Evolutionary conservation across 495 filamentous ascomycete species (phyloP).

Genomic region (Emericellopsis terricola): DNA sequence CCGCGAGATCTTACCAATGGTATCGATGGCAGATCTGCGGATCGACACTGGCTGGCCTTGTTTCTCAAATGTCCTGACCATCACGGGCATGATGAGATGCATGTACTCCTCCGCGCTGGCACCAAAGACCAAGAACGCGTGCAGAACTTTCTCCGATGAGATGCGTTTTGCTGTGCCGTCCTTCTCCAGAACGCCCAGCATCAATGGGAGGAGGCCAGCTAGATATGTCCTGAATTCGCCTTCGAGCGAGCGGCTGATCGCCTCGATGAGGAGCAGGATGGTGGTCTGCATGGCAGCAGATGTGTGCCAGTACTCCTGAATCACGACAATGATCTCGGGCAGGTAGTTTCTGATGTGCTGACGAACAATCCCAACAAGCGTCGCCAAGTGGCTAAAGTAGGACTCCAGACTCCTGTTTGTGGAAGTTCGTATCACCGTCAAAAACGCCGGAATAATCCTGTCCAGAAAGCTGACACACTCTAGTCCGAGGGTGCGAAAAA

Average conservation of each 20-base stretch:
- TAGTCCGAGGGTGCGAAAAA: conserved; percentile 85
- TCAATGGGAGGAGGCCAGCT: conserved; percentile 68
- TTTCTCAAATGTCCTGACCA: conserved; percentile 82
- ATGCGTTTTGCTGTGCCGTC: conserved; percentile 53
- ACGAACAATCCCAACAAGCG: conserved; percentile 83
- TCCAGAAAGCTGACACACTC: conserved; percentile 90
- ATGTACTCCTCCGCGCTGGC: conserved; percentile 94
- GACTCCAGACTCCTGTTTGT: conserved; percentile 60
- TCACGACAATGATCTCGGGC: conserved; percentile 61
- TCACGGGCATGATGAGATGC: conserved; percentile 95
- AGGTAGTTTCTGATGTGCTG: conserved; percentile 88
- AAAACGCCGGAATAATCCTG: conserved; percentile 84
- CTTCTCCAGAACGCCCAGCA: conserved; percentile 84
- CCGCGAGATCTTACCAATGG: conserved; percentile 79
- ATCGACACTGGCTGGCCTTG: conserved; percentile 56
- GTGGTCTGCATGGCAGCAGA: conserved; percentile 67
- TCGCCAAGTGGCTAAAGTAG: conserved; percentile 90
- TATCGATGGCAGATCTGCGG: conserved; percentile 82
- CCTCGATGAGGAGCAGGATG: conserved; percentile 78
- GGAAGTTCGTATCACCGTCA: conserved; percentile 66
- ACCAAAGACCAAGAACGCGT: conserved; percentile 93
- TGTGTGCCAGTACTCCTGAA: conserved; percentile 72
- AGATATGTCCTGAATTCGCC: conserved; percentile 95
- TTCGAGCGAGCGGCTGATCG: conserved; percentile 80
- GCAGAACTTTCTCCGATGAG: conserved; percentile 77